phyloP scores from a whole-genome alignment of 1,139 yeast genomes.

The Saccharomyces hybrid region DNA sequence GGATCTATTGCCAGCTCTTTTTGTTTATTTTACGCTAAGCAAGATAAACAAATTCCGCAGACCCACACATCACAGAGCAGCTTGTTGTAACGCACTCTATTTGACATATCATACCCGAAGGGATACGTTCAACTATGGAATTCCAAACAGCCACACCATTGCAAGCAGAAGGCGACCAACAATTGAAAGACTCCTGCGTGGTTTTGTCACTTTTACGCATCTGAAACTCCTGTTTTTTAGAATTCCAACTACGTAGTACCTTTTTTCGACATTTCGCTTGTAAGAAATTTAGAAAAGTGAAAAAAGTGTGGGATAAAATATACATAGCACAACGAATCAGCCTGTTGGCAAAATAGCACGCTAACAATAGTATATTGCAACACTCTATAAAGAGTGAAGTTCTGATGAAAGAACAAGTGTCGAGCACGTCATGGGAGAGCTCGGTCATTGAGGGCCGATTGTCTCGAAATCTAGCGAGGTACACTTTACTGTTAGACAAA shows the following conservation, averaged over 20 bases:
- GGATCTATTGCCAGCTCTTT: background rate
- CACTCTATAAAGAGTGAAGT: background rate
- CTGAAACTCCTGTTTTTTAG: background rate
- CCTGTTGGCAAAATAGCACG: background rate
- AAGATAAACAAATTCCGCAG: background rate
- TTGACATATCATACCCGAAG: background rate
- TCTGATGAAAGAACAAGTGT: background rate
- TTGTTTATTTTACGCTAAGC: background rate
- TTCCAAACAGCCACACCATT: too few species aligned
- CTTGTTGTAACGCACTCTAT: background rate
- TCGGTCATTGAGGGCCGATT: conserved; percentile 17
- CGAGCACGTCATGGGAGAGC: background rate
- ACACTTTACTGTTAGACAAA: conserved; percentile 21
- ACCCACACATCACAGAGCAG: background rate
- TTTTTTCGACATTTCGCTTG: background rate
- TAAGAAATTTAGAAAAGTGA: background rate
- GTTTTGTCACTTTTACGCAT: too few species aligned
- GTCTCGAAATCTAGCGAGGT: conserved; percentile 25
- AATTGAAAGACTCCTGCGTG: background rate
- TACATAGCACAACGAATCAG: background rate
- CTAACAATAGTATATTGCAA: background rate
- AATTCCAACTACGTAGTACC: background rate
- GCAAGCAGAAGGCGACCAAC: background rate
- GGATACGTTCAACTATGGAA: background rate
- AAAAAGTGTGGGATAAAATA: background rate